Evolutionary conservation across 345 rosid species (phyloP).

Genomic region (Cardamine chenopodiifolia): DNA sequence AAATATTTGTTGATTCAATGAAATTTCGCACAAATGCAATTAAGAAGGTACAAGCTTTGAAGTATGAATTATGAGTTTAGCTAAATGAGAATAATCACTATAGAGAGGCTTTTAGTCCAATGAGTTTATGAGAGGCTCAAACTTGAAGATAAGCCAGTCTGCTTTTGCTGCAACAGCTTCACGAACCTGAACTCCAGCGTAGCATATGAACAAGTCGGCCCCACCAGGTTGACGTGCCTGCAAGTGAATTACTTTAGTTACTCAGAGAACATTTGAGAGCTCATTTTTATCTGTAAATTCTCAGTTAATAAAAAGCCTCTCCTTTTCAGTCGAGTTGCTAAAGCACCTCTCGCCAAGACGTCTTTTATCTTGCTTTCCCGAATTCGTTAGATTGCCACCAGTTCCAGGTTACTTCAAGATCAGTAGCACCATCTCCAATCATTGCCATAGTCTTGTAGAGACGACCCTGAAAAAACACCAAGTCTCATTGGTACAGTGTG

Average conservation of each 20-base stretch:
- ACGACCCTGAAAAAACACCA: constrained; percentile 51
- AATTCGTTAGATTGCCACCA: no score
- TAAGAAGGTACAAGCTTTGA: constrained; percentile 9
- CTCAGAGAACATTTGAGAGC: background rate
- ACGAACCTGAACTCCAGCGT: constrained; percentile 82
- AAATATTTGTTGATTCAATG: constrained; percentile 15
- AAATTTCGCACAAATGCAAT: background rate
- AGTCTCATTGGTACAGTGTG: constrained; percentile 29
- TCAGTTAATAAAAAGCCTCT: constrained; percentile 8
- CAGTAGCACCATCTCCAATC: constrained; percentile 99
- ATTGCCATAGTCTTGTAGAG: constrained; percentile 77
- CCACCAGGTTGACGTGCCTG: constrained; percentile 95
- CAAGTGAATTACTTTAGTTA: constrained; percentile 17
- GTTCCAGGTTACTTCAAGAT: constrained; percentile 94
- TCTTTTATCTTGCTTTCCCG: no score
- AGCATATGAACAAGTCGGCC: constrained; percentile 84
- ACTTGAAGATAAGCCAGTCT: constrained; percentile 81
- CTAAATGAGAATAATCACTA: constrained; percentile 3
- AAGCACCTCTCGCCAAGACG: no score
- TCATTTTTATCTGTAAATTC: constrained; percentile 1
- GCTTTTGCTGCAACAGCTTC: constrained; percentile 85
- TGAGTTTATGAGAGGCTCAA: constrained; percentile 59
- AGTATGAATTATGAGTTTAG: constrained; percentile 25
- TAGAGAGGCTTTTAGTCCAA: constrained; percentile 43
- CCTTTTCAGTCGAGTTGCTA: no score